A percentile compares a stretch with the other conserved stretches of the same genome.
Conservation (phyloP, 2,329 filamentous ascomycete species). For the Escovopsis sp. region DNA sequence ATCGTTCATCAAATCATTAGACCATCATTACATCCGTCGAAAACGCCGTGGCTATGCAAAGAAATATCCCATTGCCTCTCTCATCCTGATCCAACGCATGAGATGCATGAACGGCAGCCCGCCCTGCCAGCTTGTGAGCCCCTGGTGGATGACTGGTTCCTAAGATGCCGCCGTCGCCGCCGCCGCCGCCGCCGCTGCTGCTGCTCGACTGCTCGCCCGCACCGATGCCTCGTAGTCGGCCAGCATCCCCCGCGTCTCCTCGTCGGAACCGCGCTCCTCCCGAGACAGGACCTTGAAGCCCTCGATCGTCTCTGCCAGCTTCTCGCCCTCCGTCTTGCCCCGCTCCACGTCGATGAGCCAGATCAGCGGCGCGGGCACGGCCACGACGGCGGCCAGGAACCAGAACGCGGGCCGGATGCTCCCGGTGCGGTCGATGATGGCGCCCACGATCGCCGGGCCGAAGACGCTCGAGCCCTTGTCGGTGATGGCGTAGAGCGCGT, state of each 20-base stretch:
- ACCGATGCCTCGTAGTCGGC: conserved; percentile 5
- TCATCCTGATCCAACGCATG: no score
- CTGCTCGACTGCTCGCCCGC: conserved; percentile 1
- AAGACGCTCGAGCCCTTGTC: conserved; percentile 94
- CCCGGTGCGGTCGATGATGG: conserved; percentile 72
- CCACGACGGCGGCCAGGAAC: conserved; percentile 77
- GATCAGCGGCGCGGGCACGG: conserved; percentile 70
- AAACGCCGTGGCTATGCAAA: neutral
- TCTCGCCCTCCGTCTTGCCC: conserved; percentile 52
- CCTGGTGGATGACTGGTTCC: no score
- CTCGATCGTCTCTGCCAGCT: conserved; percentile 45
- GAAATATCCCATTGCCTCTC: neutral
- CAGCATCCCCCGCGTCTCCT: conserved; percentile 10
- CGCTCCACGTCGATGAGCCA: conserved; percentile 72
- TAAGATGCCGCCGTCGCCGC: no score
- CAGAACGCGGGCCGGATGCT: conserved; percentile 79
- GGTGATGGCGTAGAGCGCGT: conserved; percentile 90
- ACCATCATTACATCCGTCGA: neutral
- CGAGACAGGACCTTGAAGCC: conserved; percentile 24
- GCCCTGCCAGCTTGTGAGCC: no score
- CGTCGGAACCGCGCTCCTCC: conserved; percentile 10
- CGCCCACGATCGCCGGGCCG: conserved; percentile 82
- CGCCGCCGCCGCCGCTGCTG: no score
- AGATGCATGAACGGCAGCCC: no score
- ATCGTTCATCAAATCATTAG: neutral